Percentiles rank a stretch among this genome's conserved stretches.
phyloP scores from a whole-genome alignment of 2,329 filamentous ascomycete genomes.

The Penicillium sp. region DNA sequence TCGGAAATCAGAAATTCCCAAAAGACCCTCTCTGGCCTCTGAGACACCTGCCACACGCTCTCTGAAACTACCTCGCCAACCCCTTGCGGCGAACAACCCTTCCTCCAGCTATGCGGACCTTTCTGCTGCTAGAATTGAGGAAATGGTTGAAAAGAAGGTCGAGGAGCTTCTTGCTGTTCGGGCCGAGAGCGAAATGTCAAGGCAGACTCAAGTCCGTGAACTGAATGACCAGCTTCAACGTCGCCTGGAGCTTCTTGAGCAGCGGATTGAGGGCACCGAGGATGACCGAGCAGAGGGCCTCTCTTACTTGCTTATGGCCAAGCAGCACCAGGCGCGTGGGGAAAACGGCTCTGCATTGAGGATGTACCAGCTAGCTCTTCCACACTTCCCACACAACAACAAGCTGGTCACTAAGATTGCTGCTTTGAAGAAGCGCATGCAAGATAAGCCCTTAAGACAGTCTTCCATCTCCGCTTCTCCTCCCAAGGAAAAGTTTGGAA shows the following conservation, averaged over 20 bases:
- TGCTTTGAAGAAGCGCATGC: constrained; percentile 53
- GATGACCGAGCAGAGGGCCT: constrained; percentile 79
- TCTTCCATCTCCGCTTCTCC: constrained; percentile 18
- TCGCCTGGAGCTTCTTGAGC: constrained; percentile 80
- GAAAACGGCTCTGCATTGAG: constrained; percentile 76
- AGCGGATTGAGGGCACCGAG: constrained; percentile 76
- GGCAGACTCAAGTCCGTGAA: constrained; percentile 47
- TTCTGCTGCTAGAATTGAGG: constrained; percentile 77
- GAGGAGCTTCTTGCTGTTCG: constrained; percentile 84
- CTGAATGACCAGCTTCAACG: constrained; percentile 77
- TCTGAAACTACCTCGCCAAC: constrained; percentile 49
- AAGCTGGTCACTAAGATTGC: constrained; percentile 66
- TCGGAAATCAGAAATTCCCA: constrained; percentile 44
- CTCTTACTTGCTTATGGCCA: constrained; percentile 83
- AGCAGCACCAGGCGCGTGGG: constrained; percentile 82
- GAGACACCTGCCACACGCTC: constrained; percentile 43
- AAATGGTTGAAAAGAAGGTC: constrained; percentile 88
- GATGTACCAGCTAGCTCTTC: constrained; percentile 82
- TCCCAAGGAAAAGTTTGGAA: constrained; percentile 28
- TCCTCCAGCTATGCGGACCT: constrained; percentile 52
- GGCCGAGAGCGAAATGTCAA: constrained; percentile 58
- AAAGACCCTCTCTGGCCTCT: constrained; percentile 45
- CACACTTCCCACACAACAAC: constrained; percentile 81
- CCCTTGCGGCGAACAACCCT: constrained; percentile 27
- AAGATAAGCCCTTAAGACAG: constrained; percentile 22